Evolutionary conservation across 2,329 filamentous ascomycete species (phyloP).

Genomic region (Lasiodiplodia sp.): DNA sequence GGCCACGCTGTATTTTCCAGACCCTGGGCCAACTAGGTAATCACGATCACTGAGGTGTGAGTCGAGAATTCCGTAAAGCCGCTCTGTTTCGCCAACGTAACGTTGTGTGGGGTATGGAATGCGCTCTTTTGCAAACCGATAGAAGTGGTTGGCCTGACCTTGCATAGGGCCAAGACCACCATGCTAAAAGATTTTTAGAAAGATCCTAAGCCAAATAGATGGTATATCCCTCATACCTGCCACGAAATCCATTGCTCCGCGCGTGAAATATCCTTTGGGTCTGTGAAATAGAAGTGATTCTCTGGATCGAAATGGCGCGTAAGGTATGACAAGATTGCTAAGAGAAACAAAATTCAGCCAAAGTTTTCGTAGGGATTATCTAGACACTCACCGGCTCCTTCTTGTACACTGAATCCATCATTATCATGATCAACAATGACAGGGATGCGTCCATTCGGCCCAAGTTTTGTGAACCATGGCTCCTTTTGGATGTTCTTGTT

Average conservation of each 20-base stretch:
- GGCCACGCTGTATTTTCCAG: conserved; percentile 54
- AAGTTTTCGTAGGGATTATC: too few relatives aligned
- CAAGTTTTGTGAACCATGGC: conserved; percentile 69
- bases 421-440: conserved; percentile 72
- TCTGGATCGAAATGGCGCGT: conserved; percentile 57
- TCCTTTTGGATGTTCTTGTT: conserved; percentile 70
- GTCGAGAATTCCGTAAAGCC: conserved; percentile 55
- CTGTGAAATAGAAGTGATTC: conserved; percentile 55
- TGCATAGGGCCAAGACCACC: conserved; percentile 49
- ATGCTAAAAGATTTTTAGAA: conserved; percentile 6
- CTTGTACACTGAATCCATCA: conserved; percentile 60
- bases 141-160: conserved; percentile 48
- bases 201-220: neutral
- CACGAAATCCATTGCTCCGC: conserved; percentile 70
- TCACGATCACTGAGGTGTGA: conserved; percentile 46
- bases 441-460: conserved; percentile 71
- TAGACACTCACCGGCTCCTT: conserved; percentile 45
- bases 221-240: conserved; percentile 42
- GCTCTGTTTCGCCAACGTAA: conserved; percentile 57
- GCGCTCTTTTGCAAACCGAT: conserved; percentile 52
- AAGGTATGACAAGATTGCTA: conserved; percentile 51
- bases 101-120: conserved; percentile 55
- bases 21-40: conserved; percentile 55
- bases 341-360: neutral
- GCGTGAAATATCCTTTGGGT: conserved; percentile 54